phyloP scores from a whole-genome alignment of 2,329 filamentous ascomycete genomes.

The Colletotrichum lini region DNA sequence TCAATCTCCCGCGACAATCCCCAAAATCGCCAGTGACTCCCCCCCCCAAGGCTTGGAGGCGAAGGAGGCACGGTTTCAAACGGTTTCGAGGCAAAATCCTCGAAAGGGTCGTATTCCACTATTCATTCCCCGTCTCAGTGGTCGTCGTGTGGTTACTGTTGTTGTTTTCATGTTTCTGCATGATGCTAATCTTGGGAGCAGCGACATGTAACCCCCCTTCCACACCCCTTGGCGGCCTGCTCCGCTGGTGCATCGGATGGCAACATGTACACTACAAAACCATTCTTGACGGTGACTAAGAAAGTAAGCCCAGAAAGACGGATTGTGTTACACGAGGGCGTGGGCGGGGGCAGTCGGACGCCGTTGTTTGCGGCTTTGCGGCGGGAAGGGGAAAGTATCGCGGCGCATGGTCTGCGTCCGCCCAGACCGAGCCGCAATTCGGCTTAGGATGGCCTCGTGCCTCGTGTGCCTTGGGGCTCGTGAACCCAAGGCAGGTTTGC shows the following conservation, averaged over 20 bases:
- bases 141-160: not conserved
- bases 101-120: conserved; percentile 25
- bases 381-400: not conserved
- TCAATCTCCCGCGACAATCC: conserved; percentile 37
- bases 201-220: not conserved
- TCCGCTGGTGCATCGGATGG: conserved; percentile 14
- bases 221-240: not conserved
- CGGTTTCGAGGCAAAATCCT: conserved; percentile 38
- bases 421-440: conserved; percentile 1
- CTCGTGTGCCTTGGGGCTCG: not conserved
- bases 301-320: conserved; percentile 15
- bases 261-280: conserved; percentile 2
- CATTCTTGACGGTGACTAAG: conserved; percentile 13
- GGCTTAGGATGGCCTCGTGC: conserved; percentile 15
- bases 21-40: not conserved
- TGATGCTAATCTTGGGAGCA: conserved; percentile 3
- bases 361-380: not conserved
- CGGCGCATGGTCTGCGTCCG: not conserved
- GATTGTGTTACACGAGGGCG: conserved; percentile 1
- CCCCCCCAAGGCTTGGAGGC: conserved; percentile 3
- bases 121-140: too few relatives aligned
- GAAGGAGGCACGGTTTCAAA: conserved; percentile 31
- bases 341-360: not conserved
- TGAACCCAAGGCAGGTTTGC: not conserved
- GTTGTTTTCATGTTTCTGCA: conserved; percentile 14